Percentiles rank a stretch among this genome's conserved stretches.
These are phyloP conservation scores for Microcyclosporella mali DNA, from an alignment of 2,329 filamentous ascomycete species.

Conservation along the genomic window DNA sequence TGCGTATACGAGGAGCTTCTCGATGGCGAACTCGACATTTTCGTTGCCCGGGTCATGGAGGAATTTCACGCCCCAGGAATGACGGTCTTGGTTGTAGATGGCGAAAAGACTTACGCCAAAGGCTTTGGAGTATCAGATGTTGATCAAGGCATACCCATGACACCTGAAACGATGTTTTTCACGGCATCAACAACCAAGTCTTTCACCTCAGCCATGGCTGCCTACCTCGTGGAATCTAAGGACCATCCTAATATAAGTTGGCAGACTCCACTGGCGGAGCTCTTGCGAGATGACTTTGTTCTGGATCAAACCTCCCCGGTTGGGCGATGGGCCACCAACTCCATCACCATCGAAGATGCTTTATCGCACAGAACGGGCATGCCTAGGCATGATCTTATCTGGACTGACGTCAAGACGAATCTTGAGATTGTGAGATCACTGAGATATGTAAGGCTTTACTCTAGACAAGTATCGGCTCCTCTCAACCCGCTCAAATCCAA, in stretches of 20 bases:
- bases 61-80: constrained; percentile 20
- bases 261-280: constrained; percentile 30
- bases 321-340: constrained; percentile 21
- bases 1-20: constrained; percentile 8
- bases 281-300: constrained; percentile 34
- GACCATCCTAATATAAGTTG: constrained; percentile 30
- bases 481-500: neutral
- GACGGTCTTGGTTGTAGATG: constrained; percentile 14
- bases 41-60: constrained; percentile 11
- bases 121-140: constrained; percentile 8
- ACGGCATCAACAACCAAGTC: constrained; percentile 29
- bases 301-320: constrained; percentile 22
- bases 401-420: constrained; percentile 23
- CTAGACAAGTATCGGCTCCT: neutral
- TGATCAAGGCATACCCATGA: constrained; percentile 12
- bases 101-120: constrained; percentile 15
- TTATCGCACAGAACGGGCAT: constrained; percentile 34
- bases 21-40: constrained; percentile 10
- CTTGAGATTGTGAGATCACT: constrained; percentile 38
- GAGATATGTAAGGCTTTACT: constrained; percentile 33
- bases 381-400: constrained; percentile 28
- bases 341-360: constrained; percentile 31
- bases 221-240: constrained; percentile 20
- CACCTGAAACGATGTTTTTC: constrained; percentile 26
- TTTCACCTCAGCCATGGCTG: constrained; percentile 24